Evolutionary conservation across 139 green algal genomes (phyloP), one percentile per base, ranked within the genome.

Genomic region (Tetradesmus obliquus): DNA sequence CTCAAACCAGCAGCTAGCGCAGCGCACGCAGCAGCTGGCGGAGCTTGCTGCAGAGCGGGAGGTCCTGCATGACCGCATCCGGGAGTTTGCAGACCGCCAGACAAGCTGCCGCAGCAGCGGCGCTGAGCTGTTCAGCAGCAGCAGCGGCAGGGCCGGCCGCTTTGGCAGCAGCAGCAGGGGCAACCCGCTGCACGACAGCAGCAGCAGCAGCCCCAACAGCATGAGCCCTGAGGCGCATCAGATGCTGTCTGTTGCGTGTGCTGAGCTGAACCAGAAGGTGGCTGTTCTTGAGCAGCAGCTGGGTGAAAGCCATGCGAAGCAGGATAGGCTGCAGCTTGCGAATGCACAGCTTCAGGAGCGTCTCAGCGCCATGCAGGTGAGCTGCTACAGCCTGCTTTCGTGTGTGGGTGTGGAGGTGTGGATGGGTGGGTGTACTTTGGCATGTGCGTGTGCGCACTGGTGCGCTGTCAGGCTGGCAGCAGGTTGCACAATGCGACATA

Each of bases 261-360:
- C 84, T 69, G 84, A 60, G 84, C 55, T 89, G 13, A 81, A 58
- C 62, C 60, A 90, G 86, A 71, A 95, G 81, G 94, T 93, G 4
- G 6, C 72, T 2, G 45, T 22, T 1, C 60, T 91, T 24, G 79
- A 74, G 3, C 60, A 95, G 84, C 87, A 96, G 84, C 93, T 95
- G 6, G 58, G 19, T 20, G 60, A 94, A 7, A 83, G 76, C 17
- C 91, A 96, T 76, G 58, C 94, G 0, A 88, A 74, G 57, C 89
- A 88, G 58, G 71, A 84, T 79, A 24, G 62, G 57, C 82, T 93
- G 58, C 83, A 91, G 13, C 58, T 82, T 7, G 22, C 80, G 22
- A 93, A 92, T 90, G 80, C 60, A 13, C 76, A 88, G 79, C 71
- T 93, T 58, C 80, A 86, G 71, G 89, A 94, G 58, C 76, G 79